Conservation (phyloP, 305 asterid genomes). For the Fraxinus dipetala region DNA sequence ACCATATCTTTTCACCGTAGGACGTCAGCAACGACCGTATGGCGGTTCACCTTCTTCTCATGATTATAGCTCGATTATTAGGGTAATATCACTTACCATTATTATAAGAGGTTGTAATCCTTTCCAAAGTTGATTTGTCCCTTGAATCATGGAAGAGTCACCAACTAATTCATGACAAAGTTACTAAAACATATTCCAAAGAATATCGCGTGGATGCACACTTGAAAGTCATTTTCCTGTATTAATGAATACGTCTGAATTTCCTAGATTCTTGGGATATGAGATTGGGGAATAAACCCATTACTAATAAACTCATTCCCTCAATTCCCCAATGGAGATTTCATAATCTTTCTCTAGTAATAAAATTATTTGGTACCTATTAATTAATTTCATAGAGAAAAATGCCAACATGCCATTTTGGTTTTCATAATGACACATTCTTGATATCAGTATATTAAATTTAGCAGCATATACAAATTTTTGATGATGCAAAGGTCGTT, state of each 20-base stretch:
- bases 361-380: background rate
- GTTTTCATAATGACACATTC: background rate
- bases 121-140: constrained; percentile 2
- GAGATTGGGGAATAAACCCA: background rate
- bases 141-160: constrained; percentile 18
- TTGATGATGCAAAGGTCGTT: background rate
- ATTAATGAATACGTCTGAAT: background rate
- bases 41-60: background rate
- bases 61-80: background rate
- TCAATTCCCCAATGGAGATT: background rate
- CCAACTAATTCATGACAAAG: background rate
- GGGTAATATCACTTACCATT: background rate
- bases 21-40: background rate
- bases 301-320: background rate
- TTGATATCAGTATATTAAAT: background rate
- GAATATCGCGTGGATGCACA: background rate
- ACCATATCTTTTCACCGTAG: background rate
- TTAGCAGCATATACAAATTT: background rate
- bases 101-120: background rate
- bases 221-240: constrained; percentile 3
- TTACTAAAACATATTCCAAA: background rate
- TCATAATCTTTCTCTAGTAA: background rate
- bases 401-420: background rate
- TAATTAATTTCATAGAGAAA: background rate
- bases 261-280: constrained; percentile 20